These are phyloP conservation scores for Oryza punctata DNA, from an alignment of 176 grass and related monocot species.

Conservation along the genomic window DNA sequence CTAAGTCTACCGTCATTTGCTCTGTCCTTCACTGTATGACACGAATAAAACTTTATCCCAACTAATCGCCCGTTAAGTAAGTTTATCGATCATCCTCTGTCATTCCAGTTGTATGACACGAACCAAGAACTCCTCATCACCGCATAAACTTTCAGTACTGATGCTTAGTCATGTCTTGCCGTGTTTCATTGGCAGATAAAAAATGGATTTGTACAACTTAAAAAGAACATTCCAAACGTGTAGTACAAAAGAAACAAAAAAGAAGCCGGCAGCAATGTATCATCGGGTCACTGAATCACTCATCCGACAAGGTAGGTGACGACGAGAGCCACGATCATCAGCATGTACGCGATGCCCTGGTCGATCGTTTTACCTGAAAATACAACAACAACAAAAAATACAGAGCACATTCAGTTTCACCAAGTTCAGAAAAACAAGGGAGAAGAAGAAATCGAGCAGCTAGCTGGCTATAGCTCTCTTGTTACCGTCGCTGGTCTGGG, in stretches of 20 bases:
- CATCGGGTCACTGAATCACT: background rate
- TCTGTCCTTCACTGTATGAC: too few relatives aligned
- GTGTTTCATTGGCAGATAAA: background rate
- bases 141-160: background rate
- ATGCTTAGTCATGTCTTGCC: background rate
- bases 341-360: background rate
- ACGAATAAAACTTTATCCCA: background rate
- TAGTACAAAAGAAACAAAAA: background rate
- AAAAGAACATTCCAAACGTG: background rate
- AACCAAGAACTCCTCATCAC: background rate
- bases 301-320: background rate
- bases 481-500: background rate
- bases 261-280: background rate
- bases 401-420: background rate
- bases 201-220: background rate
- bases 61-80: background rate
- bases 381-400: background rate
- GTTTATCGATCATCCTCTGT: background rate
- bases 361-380: background rate
- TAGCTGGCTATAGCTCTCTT: background rate
- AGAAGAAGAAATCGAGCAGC: background rate
- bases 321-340: slow-evolving; percentile 3
- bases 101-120: background rate
- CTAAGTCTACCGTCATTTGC: too few relatives aligned
- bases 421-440: background rate